Base-by-base conservation (phyloP, 2,329 filamentous ascomycete species). In the Raffaelea arxii region DNA sequence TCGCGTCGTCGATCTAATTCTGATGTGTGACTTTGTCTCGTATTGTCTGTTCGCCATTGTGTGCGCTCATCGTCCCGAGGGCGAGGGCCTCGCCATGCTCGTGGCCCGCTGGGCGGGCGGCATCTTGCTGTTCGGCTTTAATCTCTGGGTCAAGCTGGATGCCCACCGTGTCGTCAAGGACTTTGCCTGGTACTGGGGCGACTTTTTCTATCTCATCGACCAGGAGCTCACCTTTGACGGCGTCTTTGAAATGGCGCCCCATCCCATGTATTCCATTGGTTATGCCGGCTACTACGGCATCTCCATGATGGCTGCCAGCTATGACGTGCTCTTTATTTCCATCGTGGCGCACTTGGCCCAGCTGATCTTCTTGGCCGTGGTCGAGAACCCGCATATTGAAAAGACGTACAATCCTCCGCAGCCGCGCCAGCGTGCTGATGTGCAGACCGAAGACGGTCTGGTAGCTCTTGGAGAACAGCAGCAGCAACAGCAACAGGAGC, bases 101-200 rank as follows among this genome's bases (percentile, higher is more conserved):
- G 56, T 78, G 44, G 73, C 81, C 47, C 84, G 92, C 50, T 98
- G 92, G 92, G 61, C 71, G 4, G 72, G 82, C 41, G 92, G 92
- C 44, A 76, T 91, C 54, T 66, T 76, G 36, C 74, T 97, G 23
- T 83, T 98, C 52, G 75, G 86, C 48, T 97, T 98, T 76, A 98
- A 97, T 64, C 75, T 97, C 21, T 97, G 92, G 90, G 92, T 98
- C 53, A 98, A 98, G 68, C 75, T 98, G 51, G 92, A 98, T 65
- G 92, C 92, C 19, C 92, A 98, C 65, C 79, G 92, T 51, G 92
- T 98, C 43, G 92, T 98, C 61, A 97, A 97, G 66, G 92, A 98
- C 66, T 98, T 90, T 68, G 92, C 92, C 24, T 98, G 92, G 92
- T 98, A 97, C 67, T 98, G 92, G 92, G 92, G 92, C 51, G 92